Evolutionary conservation across 805 yeast genomes (phyloP).

Genomic region (Zygosaccharomyces gambellarensis): DNA sequence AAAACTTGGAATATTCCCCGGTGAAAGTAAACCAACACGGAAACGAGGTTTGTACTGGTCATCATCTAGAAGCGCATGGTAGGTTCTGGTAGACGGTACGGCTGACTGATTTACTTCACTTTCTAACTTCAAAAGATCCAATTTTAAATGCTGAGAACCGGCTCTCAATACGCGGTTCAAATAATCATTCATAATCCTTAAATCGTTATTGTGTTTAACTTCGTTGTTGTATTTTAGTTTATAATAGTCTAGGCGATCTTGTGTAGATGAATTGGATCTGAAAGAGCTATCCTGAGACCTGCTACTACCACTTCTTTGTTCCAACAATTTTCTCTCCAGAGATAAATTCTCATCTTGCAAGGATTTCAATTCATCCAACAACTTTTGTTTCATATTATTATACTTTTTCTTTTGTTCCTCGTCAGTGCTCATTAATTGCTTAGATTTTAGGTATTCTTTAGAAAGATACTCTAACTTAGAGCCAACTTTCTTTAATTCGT

Average conservation of each 20-base stretch:
- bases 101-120: conserved; percentile 16
- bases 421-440: not conserved
- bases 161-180: conserved; percentile 30
- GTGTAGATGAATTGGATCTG: conserved; percentile 13
- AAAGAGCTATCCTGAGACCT: conserved; percentile 3
- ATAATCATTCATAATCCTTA: conserved; percentile 31
- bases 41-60: not conserved
- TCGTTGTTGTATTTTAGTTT: conserved; percentile 31
- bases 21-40: not conserved
- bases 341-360: conserved; percentile 28
- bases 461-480: conserved; percentile 29
- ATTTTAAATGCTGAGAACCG: conserved; percentile 27
- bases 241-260: conserved; percentile 29
- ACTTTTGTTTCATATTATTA: conserved; percentile 21
- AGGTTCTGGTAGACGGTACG: not conserved
- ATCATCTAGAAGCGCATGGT: not conserved
- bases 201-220: conserved; percentile 30
- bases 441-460: conserved; percentile 22
- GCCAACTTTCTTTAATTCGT: conserved; percentile 31
- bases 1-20: conserved; percentile 16
- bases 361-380: conserved; percentile 20
- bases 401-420: conserved; percentile 16
- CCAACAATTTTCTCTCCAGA: conserved; percentile 17
- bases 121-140: conserved; percentile 27
- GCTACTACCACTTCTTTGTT: conserved; percentile 10